Evolutionary conservation across 192 early-diverging fungal species (phyloP), one percentile per base, ranked within the genome.

Genomic region (Coemansia sp.): DNA sequence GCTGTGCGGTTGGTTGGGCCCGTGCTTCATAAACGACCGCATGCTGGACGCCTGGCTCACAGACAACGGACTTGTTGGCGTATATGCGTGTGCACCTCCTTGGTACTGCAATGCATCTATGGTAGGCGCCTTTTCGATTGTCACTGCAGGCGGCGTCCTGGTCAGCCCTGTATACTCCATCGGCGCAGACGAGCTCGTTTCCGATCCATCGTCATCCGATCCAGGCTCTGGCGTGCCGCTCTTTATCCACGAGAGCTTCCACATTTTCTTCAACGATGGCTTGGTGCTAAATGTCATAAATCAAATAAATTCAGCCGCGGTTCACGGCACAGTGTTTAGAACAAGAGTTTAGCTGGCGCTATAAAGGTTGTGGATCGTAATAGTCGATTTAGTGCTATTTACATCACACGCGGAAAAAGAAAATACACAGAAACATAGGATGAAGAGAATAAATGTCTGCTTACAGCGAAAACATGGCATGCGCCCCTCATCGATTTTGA

Each of bases 171-270:
- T 25, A 23, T 53, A 53, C 14, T 24, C 22, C 19, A 23, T 25
- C 14, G 51, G 21, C 24, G n/a, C n/a, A 12, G 51, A 23, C 51
- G 19, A 23, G 2, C 24, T 19, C 25, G 39, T 56, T 11, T 32
- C 56, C 64, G 43, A 21, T 15, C 45, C 47, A 54, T 32, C 47
- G 57, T 39, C 55, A 17, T 47, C 53, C 0, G 67, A 35, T 17
- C 52, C 59, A 7, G 19, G 8, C 9, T 62, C 69, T 15, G 73
- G 58, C 15, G 52, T 50, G 9, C 63, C 67, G 29, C 57, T 54
- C 24, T 66, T 79, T 51, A 62, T 61, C 70, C 76, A 70, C 3
- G 70, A 64, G 59, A 79, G 68, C 68, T 73, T 79, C 76, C 76
- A 79, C 70, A 79, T 79, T 57, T 73, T 73, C 55, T 77, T 77